Evolutionary conservation across 1,284 basidiomycete species (phyloP).

Genomic region (Omphalotus olearius): DNA sequence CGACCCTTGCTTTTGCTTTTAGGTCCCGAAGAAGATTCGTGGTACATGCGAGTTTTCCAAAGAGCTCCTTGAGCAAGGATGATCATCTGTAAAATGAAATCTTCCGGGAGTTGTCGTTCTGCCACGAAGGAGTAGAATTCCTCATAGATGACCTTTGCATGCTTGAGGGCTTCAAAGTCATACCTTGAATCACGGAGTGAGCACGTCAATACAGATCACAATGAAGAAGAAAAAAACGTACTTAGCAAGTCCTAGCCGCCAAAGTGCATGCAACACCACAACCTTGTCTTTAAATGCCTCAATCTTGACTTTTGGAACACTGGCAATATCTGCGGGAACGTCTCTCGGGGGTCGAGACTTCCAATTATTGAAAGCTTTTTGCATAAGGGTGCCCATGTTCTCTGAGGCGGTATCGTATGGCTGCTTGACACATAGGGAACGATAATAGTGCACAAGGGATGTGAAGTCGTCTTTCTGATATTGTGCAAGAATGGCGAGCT

Average conservation of each 20-base stretch:
- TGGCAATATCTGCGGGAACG: slow-evolving; percentile 27
- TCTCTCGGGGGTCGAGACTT: slow-evolving; percentile 33
- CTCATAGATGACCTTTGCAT: slow-evolving; percentile 42
- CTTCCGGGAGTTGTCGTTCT: slow-evolving; percentile 69
- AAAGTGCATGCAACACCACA: slow-evolving; percentile 69
- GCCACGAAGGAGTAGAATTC: slow-evolving; percentile 59
- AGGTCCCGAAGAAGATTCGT: slow-evolving; percentile 29
- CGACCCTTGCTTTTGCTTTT: slow-evolving; percentile 23
- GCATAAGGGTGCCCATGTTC: slow-evolving; percentile 76
- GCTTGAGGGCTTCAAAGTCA: slow-evolving; percentile 41
- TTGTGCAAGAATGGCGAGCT: slow-evolving; percentile 88
- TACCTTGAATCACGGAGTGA: slow-evolving; percentile 26
- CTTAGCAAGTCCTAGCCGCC: slow-evolving; percentile 59
- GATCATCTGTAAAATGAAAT: slow-evolving; percentile 74
- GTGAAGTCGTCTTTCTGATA: slow-evolving; percentile 82
- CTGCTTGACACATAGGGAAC: slow-evolving; percentile 81
- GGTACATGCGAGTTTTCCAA: slow-evolving; percentile 77
- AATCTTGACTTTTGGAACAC: slow-evolving; percentile 40
- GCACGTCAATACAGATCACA: too few species aligned
- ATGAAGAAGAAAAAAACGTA: slow-evolving; percentile 34
- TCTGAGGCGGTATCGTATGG: slow-evolving; percentile 87
- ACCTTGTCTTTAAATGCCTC: slow-evolving; percentile 69
- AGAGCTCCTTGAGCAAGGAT: slow-evolving; percentile 74
- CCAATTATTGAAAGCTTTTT: slow-evolving; percentile 62
- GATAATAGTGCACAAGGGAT: slow-evolving; percentile 85